Evolutionary conservation across 768 basidiomycete species (phyloP).

Genomic region (Naganishia randhawae): DNA sequence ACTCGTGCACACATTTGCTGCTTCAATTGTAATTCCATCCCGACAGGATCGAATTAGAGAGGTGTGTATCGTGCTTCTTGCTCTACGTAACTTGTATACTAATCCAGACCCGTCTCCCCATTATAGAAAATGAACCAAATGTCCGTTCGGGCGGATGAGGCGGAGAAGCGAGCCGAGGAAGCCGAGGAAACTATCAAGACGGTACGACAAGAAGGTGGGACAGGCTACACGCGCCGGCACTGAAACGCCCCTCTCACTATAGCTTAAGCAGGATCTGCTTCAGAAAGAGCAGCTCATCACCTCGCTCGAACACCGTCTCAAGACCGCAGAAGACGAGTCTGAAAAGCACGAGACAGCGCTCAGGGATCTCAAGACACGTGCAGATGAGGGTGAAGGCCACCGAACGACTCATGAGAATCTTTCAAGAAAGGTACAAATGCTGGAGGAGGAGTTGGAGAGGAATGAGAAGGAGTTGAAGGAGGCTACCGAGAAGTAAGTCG

Average conservation of each 20-base stretch:
- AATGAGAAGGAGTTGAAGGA: constrained; percentile 97
- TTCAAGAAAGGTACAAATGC: constrained; percentile 74
- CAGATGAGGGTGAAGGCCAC: constrained; percentile 66
- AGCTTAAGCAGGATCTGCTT: constrained; percentile 66
- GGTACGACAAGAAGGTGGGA: constrained; percentile 30
- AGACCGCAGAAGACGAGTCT: constrained; percentile 62
- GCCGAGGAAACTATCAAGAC: constrained; percentile 80
- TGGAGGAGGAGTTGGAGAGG: constrained; percentile 92
- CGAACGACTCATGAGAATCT: constrained; percentile 71
- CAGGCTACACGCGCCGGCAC: no score
- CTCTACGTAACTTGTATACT: constrained; percentile 5
- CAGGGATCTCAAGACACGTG: constrained; percentile 61
- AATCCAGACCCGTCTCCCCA: background rate
- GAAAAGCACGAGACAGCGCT: constrained; percentile 69
- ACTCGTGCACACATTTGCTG: background rate
- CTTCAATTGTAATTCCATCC: background rate
- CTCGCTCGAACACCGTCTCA: constrained; percentile 70
- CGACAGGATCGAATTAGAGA: constrained; percentile 56
- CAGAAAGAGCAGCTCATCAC: constrained; percentile 79
- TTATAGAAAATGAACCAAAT: constrained; percentile 60
- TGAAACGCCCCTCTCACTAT: background rate
- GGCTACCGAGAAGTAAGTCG: constrained; percentile 88
- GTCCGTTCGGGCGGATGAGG: constrained; percentile 77
- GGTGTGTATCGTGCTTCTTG: constrained; percentile 41
- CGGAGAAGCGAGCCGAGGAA: constrained; percentile 74